Evolutionary conservation across 345 rosid species (phyloP).

Genomic region (Zanthoxylum bungeanum): DNA sequence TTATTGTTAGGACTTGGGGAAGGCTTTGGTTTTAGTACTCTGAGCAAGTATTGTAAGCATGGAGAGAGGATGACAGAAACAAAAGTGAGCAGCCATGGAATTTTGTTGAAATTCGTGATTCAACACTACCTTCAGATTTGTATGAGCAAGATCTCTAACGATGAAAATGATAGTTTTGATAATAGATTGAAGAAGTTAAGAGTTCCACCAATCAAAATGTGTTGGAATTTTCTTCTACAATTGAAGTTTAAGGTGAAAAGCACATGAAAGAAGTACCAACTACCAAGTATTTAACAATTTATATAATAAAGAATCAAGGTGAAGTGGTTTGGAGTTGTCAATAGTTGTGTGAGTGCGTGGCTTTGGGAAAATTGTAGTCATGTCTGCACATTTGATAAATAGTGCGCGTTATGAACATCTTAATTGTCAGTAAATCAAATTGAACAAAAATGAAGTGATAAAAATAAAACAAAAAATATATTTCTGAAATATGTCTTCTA

Average conservation of each 20-base stretch:
- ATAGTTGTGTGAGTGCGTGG: too few relatives aligned
- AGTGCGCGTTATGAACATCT: not conserved
- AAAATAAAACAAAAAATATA: too few relatives aligned
- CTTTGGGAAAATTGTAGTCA: not conserved
- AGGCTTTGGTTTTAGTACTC: not conserved
- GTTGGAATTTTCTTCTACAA: not conserved
- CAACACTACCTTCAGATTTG: not conserved
- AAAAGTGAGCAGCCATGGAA: not conserved
- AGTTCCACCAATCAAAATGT: not conserved
- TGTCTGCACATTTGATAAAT: not conserved
- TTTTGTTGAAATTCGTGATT: too few relatives aligned
- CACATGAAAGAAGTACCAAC: not conserved
- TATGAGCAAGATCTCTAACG: not conserved
- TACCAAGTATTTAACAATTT: not conserved
- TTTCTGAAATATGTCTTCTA: not conserved
- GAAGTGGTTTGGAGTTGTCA: not conserved
- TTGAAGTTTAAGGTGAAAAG: not conserved
- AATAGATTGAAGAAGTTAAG: not conserved
- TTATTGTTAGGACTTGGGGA: not conserved
- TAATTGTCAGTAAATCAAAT: not conserved
- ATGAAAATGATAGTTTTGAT: not conserved
- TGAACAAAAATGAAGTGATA: not conserved
- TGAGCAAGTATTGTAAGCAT: not conserved
- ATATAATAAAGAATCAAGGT: not conserved
- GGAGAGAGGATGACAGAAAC: not conserved